Evolutionary conservation across 208 protist genomes (phyloP), one percentile per base, ranked within the genome.

Genomic region (Strigomonas culicis): DNA sequence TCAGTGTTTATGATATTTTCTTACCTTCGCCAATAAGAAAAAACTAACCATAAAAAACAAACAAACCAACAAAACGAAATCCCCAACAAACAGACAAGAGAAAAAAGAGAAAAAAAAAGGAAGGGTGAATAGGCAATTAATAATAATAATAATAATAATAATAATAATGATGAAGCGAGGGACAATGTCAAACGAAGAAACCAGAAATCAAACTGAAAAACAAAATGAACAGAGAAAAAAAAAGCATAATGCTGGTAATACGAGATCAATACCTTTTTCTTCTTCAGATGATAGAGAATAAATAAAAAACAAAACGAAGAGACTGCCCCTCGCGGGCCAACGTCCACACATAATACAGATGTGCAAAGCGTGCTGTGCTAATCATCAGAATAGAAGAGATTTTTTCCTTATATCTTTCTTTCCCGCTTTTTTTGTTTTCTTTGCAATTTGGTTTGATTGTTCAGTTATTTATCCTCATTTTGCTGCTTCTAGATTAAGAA

Each of bases 101-200:
- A 36, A 32, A 31, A 63, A 32, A 63, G 27, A 63, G 39, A 50
- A 32, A 63, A 32, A 63, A 6, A 63, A 15, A 52, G 31, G 51
- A 32, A 63, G 46, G 2, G 41, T 21, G 22, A 34, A 52, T 46
- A 64, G 22, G 7, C 11, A 24, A 64, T n/a, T 2, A n/a, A 32
- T 22, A 49, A 57, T 32, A 21, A 53, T 34, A 27, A 66, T 43
- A 66, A 30, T 43, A 43, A 55, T 4, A 56, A 66, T 10, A 52
- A 28, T 24, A 19, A 28, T 31, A 53, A 28, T 51, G 21, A 57
- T 8, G 27, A 25, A 11, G 22, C 10, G 51, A 17, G 51, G 19
- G 51, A 31, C 25, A 56, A 31, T 56, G 25, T 34, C 25, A 10
- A 24, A 32, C 25, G 31, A 19, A 32, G 31, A 56, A 56, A 56